phyloP scores from a whole-genome alignment of 495 filamentous ascomycete genomes.

The Penicillium samsonianum region DNA sequence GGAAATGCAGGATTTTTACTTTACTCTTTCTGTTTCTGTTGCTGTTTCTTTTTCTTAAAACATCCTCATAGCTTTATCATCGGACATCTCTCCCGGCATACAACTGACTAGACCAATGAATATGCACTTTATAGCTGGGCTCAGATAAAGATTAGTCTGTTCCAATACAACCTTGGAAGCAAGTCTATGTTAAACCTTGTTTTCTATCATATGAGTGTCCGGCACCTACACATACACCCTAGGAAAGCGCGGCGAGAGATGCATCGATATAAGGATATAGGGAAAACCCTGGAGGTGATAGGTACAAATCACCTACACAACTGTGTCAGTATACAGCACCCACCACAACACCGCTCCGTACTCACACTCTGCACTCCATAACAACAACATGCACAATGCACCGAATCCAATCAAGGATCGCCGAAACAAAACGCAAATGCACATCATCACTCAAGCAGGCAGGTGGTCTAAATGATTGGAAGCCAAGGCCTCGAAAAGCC shows the following conservation, averaged over 20 bases:
- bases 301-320: too few species aligned
- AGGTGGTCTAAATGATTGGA: constrained; percentile 11
- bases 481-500: not conserved
- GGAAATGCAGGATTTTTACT: not conserved
- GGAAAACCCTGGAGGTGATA: too few species aligned
- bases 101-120: too few species aligned
- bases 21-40: not conserved
- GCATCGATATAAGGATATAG: too few species aligned
- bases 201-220: too few species aligned
- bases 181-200: too few species aligned
- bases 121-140: too few species aligned
- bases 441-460: constrained; percentile 11
- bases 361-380: not conserved
- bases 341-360: not conserved
- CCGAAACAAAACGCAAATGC: not conserved
- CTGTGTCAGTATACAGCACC: not conserved
- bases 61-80: not conserved
- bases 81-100: not conserved
- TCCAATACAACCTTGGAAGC: too few species aligned
- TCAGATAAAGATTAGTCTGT: too few species aligned
- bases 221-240: too few species aligned
- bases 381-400: not conserved
- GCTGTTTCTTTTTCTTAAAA: not conserved
- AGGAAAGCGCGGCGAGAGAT: too few species aligned
- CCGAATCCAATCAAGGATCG: not conserved